Conservation (phyloP, 768 basidiomycete genomes). For the Mycena kentingensis region DNA sequence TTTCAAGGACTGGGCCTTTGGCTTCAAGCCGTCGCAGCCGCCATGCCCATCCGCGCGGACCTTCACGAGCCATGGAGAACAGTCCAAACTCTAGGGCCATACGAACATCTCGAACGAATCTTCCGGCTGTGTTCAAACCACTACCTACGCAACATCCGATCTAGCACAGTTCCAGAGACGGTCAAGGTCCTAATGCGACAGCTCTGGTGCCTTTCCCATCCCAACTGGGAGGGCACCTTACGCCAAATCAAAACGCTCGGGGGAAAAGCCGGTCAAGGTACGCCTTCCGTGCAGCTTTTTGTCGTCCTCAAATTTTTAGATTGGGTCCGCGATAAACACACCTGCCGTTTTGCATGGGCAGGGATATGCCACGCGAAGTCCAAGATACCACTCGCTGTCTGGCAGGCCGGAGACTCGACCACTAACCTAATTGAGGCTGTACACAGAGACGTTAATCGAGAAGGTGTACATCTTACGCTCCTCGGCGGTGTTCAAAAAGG, state of each 20-base stretch:
- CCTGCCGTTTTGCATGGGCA: no score
- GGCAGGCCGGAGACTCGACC: neutral
- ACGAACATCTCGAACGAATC: constrained; percentile 12
- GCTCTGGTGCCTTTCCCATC: constrained; percentile 3
- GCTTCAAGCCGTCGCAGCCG: neutral
- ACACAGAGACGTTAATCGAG: neutral
- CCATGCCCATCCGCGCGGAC: neutral
- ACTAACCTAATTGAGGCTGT: neutral
- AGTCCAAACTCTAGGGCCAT: neutral
- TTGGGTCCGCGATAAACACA: no score
- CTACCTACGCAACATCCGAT: neutral
- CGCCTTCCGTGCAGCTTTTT: no score
- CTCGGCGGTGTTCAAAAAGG: constrained; percentile 1
- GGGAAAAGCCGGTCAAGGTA: constrained; percentile 8
- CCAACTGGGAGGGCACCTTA: constrained; percentile 8
- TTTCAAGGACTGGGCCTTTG: neutral
- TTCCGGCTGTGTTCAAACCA: constrained; percentile 9
- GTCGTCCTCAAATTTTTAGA: no score
- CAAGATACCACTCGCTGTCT: neutral
- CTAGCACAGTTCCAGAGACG: neutral
- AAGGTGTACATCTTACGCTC: neutral
- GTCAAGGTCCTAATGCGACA: constrained; percentile 9
- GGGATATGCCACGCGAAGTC: neutral
- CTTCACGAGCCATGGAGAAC: constrained; percentile 1
- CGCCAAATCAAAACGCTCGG: neutral